These are phyloP conservation scores for Mortierella antarctica DNA, from an alignment of 192 early-diverging fungal species.

Conservation along the genomic window DNA sequence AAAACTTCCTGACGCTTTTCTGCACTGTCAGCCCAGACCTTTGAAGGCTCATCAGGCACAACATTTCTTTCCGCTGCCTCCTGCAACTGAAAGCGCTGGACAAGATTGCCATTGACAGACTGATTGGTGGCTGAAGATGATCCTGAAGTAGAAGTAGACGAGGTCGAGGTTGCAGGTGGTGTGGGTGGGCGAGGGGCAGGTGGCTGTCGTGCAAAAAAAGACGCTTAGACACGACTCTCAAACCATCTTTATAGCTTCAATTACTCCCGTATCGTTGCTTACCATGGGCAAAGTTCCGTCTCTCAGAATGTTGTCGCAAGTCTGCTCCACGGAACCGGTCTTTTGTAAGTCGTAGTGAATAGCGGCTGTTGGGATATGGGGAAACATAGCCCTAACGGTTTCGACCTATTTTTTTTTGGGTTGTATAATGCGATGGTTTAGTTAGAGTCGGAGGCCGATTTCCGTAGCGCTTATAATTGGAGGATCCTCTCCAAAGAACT, in stretches of 20 bases:
- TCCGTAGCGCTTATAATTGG: neutral
- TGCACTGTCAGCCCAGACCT: slow-evolving; percentile 70
- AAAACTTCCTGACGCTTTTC: slow-evolving; percentile 71
- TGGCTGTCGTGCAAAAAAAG: slow-evolving; percentile 17
- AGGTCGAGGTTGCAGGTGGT: slow-evolving; percentile 48
- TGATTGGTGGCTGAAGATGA: slow-evolving; percentile 44
- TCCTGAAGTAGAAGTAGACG: slow-evolving; percentile 33
- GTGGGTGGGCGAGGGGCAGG: slow-evolving; percentile 41
- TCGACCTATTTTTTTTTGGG: slow-evolving; percentile 59
- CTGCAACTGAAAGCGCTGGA: slow-evolving; percentile 66
- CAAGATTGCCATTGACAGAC: slow-evolving; percentile 51
- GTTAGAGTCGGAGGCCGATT: neutral
- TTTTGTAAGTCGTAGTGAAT: slow-evolving; percentile 81
- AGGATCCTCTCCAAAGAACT: neutral
- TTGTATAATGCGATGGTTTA: neutral
- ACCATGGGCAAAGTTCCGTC: slow-evolving; percentile 69
- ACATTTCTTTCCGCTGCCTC: slow-evolving; percentile 40
- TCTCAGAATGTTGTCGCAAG: slow-evolving; percentile 82
- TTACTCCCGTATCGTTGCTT: slow-evolving; percentile 1
- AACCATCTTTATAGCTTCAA: neutral
- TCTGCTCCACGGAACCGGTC: slow-evolving; percentile 85
- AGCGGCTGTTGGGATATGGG: slow-evolving; percentile 78
- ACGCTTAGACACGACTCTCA: neutral
- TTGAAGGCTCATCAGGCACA: slow-evolving; percentile 61
- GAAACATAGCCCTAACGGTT: slow-evolving; percentile 85